Evolutionary conservation across 257 asterid species (phyloP).

Genomic region (Gardenia jasminoides): DNA sequence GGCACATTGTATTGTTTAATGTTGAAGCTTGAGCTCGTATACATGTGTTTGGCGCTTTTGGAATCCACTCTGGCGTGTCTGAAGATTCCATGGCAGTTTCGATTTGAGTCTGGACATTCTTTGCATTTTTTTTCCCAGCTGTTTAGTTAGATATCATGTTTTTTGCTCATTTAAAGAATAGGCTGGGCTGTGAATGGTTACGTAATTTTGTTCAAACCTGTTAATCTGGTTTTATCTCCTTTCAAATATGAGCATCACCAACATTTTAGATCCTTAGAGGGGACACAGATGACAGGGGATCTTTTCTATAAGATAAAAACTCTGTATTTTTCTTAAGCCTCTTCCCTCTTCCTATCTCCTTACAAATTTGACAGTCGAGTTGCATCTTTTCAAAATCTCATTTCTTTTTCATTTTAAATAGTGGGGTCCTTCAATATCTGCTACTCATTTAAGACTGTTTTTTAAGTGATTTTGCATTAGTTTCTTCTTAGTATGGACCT

Average conservation of each 20-base stretch:
- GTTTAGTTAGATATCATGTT: not conserved
- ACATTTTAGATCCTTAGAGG: not conserved
- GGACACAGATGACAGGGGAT: not conserved
- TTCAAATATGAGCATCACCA: not conserved
- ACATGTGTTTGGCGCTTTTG: not conserved
- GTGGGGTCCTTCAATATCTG: not conserved
- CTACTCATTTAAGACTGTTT: not conserved
- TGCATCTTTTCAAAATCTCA: not conserved
- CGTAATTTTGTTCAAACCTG: too few relatives aligned
- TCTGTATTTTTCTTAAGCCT: not conserved
- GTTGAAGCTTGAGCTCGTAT: not conserved
- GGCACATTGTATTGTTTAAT: not conserved
- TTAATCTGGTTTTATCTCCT: not conserved
- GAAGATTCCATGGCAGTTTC: not conserved
- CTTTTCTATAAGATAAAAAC: not conserved
- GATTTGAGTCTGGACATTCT: not conserved
- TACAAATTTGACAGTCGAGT: not conserved
- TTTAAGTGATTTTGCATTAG: not conserved
- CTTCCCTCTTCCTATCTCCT: not conserved
- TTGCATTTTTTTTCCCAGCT: not conserved
- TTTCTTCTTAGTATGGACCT: not conserved
- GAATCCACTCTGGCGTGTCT: not conserved
- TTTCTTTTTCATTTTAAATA: not conserved
- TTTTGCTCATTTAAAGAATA: not conserved
- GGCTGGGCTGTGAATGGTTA: too few relatives aligned